Evolutionary conservation across 805 yeast species (phyloP).

Genomic region (Ogataea nonfermentans): DNA sequence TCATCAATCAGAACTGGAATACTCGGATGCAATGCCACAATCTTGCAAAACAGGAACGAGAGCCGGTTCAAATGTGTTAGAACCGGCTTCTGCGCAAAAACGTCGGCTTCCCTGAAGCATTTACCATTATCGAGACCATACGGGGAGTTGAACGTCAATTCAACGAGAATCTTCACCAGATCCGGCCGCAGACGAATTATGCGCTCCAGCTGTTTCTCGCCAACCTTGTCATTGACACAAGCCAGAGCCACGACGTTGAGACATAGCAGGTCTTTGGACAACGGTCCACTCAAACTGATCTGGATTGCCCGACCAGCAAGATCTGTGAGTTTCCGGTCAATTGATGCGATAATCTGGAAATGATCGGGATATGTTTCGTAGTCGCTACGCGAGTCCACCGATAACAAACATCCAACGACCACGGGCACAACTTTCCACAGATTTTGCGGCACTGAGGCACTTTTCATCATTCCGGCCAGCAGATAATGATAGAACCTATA

Average conservation of each 20-base stretch:
- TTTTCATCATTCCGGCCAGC: constrained; percentile 35
- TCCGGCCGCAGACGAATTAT: constrained; percentile 15
- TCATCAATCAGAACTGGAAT: constrained; percentile 14
- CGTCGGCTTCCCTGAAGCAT: neutral
- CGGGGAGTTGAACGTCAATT: constrained; percentile 21
- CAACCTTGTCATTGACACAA: constrained; percentile 15
- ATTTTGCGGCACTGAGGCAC: constrained; percentile 19
- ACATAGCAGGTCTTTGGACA: constrained; percentile 15
- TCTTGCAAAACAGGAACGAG: constrained; percentile 38
- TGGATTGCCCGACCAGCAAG: constrained; percentile 17
- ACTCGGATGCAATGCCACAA: constrained; percentile 19
- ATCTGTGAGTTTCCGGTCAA: constrained; percentile 17
- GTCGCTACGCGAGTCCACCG: constrained; percentile 30
- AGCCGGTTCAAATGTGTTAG: constrained; percentile 48
- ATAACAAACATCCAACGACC: constrained; percentile 43
- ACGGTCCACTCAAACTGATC: constrained; percentile 2
- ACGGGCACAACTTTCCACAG: constrained; percentile 50
- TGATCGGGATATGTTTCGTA: constrained; percentile 29
- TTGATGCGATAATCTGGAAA: constrained; percentile 21
- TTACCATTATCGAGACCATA: constrained; percentile 26
- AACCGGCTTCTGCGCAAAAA: constrained; percentile 35
- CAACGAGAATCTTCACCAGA: constrained; percentile 18
- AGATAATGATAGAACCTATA: constrained; percentile 42
- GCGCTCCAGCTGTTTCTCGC: constrained; percentile 6
- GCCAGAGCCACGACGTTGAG: constrained; percentile 20